Evolutionary conservation across 306 rosid genomes (phyloP).

Genomic region (Adenanthera pavonina): DNA sequence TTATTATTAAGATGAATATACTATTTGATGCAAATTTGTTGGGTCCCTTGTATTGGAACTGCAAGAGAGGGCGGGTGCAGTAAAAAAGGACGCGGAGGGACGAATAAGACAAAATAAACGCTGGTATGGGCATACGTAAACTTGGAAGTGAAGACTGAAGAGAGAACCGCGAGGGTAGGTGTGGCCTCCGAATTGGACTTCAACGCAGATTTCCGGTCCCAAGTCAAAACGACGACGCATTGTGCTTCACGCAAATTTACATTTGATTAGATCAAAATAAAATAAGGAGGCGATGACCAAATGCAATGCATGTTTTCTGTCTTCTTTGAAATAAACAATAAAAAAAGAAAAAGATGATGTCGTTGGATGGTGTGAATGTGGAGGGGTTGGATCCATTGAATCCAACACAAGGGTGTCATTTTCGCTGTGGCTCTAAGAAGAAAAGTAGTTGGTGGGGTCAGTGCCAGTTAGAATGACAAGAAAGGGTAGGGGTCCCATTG

Average conservation of each 20-base stretch:
- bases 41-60: no score
- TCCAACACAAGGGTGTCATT: neutral
- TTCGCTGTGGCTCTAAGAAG: neutral
- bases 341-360: neutral
- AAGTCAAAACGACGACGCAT: neutral
- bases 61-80: no score
- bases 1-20: no score
- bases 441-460: constrained; percentile 40
- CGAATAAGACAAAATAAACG: neutral
- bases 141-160: no score
- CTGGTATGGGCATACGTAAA: neutral
- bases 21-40: no score
- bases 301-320: neutral
- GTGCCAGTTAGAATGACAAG: neutral
- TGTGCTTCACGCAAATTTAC: neutral
- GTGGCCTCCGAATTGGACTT: constrained; percentile 23
- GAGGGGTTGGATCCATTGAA: neutral
- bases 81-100: no score
- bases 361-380: neutral
- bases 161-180: no score
- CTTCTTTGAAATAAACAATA: neutral
- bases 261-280: neutral
- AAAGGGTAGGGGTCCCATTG: neutral
- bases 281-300: neutral
- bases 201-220: neutral